Percentiles rank a stretch among this genome's conserved stretches.
Evolutionary conservation across 2,329 filamentous ascomycete genomes (phyloP).

Genomic region (Paracorniculantispora psalliotae): DNA sequence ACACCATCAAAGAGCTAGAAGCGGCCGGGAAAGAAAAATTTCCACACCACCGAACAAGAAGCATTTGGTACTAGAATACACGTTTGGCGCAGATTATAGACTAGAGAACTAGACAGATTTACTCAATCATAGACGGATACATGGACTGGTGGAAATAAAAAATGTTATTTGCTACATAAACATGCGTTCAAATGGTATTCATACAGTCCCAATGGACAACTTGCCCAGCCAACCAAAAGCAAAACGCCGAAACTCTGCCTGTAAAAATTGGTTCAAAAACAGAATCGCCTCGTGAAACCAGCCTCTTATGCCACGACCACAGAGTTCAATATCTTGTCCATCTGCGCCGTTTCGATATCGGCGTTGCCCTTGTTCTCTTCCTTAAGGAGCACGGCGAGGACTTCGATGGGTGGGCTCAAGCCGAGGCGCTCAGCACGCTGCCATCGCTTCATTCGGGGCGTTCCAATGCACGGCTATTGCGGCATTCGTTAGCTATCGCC

Average conservation of each 20-base stretch:
- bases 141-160: neutral
- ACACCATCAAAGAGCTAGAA: conserved; percentile 85
- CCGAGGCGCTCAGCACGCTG: conserved; percentile 76
- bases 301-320: conserved; percentile 33
- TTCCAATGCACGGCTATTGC: conserved; percentile 83
- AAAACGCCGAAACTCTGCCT: conserved; percentile 15
- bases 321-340: conserved; percentile 62
- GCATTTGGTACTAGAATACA: conserved; percentile 79
- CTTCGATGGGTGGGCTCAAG: conserved; percentile 83
- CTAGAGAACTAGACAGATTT: neutral
- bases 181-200: neutral
- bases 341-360: conserved; percentile 62
- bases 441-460: conserved; percentile 78
- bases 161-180: neutral
- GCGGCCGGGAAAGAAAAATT: conserved; percentile 48
- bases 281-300: neutral
- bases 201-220: conserved; percentile 4
- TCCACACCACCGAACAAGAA: conserved; percentile 84
- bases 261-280: neutral
- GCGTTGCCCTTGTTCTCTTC: conserved; percentile 55
- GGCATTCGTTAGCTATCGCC: neutral
- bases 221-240: neutral
- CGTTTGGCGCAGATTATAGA: neutral
- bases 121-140: neutral
- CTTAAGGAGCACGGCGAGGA: conserved; percentile 76